A percentile compares a stretch with the other conserved stretches of the same genome.
phyloP scores from a whole-genome alignment of 768 basidiomycete genomes.

The Xerocomus potaroensis region DNA sequence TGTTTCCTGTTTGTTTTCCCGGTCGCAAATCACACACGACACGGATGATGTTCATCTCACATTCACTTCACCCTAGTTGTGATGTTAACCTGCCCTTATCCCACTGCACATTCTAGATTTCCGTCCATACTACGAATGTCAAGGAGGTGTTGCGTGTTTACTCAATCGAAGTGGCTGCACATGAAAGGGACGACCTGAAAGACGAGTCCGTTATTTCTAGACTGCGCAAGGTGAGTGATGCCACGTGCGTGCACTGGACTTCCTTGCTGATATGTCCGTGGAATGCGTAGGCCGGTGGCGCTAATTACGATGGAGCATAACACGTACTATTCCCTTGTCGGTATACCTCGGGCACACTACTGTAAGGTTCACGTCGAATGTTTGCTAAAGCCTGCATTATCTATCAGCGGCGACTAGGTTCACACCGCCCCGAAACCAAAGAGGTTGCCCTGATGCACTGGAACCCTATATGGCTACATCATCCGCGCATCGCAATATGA shows the following conservation, averaged over 20 bases:
- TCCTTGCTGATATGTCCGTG: constrained; percentile 15
- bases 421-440: constrained; percentile 11
- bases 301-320: constrained; percentile 84
- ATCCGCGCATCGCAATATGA: neutral
- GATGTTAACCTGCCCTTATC: constrained; percentile 11
- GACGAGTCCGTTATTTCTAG: constrained; percentile 82
- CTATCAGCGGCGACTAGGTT: constrained; percentile 21
- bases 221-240: constrained; percentile 68
- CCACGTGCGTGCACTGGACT: constrained; percentile 4
- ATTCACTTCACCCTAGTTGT: constrained; percentile 21
- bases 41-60: constrained; percentile 6
- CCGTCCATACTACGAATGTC: constrained; percentile 87
- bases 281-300: constrained; percentile 67
- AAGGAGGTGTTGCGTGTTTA: constrained; percentile 72
- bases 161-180: constrained; percentile 86
- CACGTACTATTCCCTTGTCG: constrained; percentile 10
- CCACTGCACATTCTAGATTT: constrained; percentile 54
- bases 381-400: constrained; percentile 15
- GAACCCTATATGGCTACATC: constrained; percentile 3
- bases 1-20: constrained; percentile 7
- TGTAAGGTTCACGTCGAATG: constrained; percentile 4
- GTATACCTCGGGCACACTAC: constrained; percentile 9
- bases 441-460: neutral
- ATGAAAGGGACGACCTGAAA: constrained; percentile 77
- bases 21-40: constrained; percentile 10